Evolutionary conservation across 257 asterid species (phyloP).

Genomic region (Scutellaria galericulata): DNA sequence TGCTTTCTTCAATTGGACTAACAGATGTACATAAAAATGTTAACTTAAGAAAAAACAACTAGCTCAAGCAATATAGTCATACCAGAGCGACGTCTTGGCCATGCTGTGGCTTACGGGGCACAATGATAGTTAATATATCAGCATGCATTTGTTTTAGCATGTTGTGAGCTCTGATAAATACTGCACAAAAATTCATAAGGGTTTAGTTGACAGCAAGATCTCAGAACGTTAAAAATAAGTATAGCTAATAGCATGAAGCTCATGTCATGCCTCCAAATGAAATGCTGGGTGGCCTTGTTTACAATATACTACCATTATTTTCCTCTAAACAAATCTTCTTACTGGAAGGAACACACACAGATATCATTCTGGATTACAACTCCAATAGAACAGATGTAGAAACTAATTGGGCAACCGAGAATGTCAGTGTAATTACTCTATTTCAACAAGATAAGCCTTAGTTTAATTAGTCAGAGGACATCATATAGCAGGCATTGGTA

Average conservation of each 20-base stretch:
- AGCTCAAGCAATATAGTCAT: conserved; percentile 39
- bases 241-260: conserved; percentile 12
- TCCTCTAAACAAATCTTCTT: conserved; percentile 7
- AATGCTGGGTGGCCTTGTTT: conserved; percentile 19
- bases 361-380: conserved; percentile 1
- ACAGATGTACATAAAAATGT: conserved; percentile 15
- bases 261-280: conserved; percentile 17
- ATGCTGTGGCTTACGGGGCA: conserved; percentile 74
- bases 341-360: not conserved
- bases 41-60: not conserved
- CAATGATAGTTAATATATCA: conserved; percentile 75
- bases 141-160: conserved; percentile 64
- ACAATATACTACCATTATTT: not conserved
- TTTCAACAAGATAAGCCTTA: conserved; percentile 7
- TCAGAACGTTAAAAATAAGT: not conserved
- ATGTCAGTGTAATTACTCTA: conserved; percentile 7
- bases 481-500: conserved; percentile 2
- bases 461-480: conserved; percentile 15
- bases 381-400: conserved; percentile 12
- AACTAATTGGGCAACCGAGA: not conserved
- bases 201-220: conserved; percentile 34
- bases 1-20: conserved; percentile 7
- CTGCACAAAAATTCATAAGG: conserved; percentile 54
- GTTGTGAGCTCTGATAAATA: conserved; percentile 71
- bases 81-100: conserved; percentile 76